phyloP scores from a whole-genome alignment of 2,329 filamentous ascomycete species.

The Cladophialophora immunda region DNA sequence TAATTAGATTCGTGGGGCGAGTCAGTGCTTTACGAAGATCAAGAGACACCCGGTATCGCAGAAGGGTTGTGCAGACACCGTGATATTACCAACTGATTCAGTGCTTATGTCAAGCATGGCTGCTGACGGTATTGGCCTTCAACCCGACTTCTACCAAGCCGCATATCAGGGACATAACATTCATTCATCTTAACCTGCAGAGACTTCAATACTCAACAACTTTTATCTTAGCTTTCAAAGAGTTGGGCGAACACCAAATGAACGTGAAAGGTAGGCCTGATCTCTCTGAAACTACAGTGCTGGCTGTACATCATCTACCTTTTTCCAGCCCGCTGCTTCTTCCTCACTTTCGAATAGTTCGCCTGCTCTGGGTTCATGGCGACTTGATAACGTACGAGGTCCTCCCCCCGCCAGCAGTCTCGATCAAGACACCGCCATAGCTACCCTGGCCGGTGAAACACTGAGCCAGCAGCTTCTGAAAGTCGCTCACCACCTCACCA shows the following conservation, averaged over 20 bases:
- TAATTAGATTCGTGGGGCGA: background rate
- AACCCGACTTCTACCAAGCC: background rate
- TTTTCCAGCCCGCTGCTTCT: background rate
- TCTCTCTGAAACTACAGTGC: background rate
- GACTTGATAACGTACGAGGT: conserved; percentile 20
- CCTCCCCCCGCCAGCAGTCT: conserved; percentile 16
- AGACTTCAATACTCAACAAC: background rate
- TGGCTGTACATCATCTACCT: background rate
- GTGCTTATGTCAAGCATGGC: background rate
- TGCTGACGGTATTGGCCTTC: background rate
- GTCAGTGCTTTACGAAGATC: background rate
- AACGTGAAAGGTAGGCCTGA: background rate
- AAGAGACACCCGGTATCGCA: background rate
- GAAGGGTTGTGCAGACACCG: background rate
- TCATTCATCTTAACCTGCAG: background rate
- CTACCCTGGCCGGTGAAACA: conserved; percentile 18
- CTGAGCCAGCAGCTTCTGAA: conserved; percentile 21
- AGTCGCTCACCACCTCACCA: conserved; percentile 19
- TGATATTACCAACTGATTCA: background rate
- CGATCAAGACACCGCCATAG: conserved; percentile 19
- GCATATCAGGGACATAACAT: background rate
- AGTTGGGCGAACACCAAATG: background rate
- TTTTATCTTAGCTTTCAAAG: background rate
- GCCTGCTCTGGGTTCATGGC: conserved; percentile 5
- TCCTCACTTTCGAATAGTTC: background rate